A percentile compares a stretch with the other conserved stretches of the same genome.
These are phyloP conservation scores for Beauveria rudraprayagi DNA, from an alignment of 2,329 filamentous ascomycete species.

Conservation along the genomic window DNA sequence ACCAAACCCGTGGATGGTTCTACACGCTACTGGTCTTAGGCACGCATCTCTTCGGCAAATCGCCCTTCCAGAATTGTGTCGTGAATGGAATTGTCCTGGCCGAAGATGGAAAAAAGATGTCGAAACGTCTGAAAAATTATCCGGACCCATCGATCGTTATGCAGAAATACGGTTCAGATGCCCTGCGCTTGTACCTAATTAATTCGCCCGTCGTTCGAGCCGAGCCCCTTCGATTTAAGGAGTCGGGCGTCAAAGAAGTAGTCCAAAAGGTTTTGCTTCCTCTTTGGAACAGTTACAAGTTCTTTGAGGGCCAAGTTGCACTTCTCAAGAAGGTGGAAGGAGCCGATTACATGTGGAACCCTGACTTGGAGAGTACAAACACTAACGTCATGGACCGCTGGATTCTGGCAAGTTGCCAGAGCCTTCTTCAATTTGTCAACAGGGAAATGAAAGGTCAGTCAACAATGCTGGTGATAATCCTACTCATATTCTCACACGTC, in stretches of 20 bases:
- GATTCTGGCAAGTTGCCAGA: conserved; percentile 90
- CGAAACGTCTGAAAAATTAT: conserved; percentile 93
- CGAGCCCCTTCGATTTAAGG: conserved; percentile 85
- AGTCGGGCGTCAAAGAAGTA: conserved; percentile 87
- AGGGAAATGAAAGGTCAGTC: conserved; percentile 73
- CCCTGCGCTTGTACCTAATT: conserved; percentile 88
- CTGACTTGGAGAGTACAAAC: conserved; percentile 64
- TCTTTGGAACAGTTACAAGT: conserved; percentile 94
- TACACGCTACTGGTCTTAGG: conserved; percentile 87
- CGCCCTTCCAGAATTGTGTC: conserved; percentile 93
- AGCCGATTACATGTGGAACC: conserved; percentile 71
- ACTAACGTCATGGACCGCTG: conserved; percentile 93
- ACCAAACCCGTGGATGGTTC: conserved; percentile 95
- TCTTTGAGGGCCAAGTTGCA: conserved; percentile 82
- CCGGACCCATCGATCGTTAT: conserved; percentile 80
- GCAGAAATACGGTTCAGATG: conserved; percentile 83
- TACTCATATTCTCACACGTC: background rate
- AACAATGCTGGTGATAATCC: background rate
- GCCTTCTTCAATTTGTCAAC: conserved; percentile 83
- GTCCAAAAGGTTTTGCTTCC: conserved; percentile 86
- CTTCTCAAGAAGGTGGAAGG: conserved; percentile 79
- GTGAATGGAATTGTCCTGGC: conserved; percentile 91
- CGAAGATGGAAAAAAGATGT: conserved; percentile 98
- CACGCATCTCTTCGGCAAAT: conserved; percentile 74
- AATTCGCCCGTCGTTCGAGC: conserved; percentile 92